phyloP scores from a whole-genome alignment of 2,329 filamentous ascomycete species.

The Penicillium sp. region DNA sequence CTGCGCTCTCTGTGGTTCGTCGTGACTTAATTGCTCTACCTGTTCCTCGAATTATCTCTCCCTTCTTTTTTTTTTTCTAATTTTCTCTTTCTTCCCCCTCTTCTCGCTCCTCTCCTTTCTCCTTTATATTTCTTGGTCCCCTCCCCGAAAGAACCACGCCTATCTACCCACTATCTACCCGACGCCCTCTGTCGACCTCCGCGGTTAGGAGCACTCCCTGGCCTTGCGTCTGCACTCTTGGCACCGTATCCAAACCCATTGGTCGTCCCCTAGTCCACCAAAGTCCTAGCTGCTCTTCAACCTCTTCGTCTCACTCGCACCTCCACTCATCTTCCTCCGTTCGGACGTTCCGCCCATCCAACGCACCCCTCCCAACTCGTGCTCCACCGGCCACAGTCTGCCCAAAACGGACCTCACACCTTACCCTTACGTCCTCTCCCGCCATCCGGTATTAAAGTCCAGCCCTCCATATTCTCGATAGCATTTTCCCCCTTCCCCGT shows the following conservation, averaged over 20 bases:
- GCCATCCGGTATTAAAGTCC: constrained; percentile 53
- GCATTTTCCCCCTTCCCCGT: constrained; percentile 28
- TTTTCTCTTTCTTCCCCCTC: constrained; percentile 7
- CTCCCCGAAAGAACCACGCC: constrained; percentile 15
- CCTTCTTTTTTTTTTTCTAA: constrained; percentile 21
- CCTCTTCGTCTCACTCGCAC: constrained; percentile 40
- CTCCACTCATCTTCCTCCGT: constrained; percentile 37
- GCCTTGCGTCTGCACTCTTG: constrained; percentile 38
- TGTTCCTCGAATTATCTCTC: constrained; percentile 21
- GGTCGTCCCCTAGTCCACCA: constrained; percentile 30
- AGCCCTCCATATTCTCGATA: constrained; percentile 50
- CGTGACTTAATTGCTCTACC: constrained; percentile 22
- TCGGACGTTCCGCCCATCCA: constrained; percentile 43
- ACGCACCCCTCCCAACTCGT: constrained; percentile 37
- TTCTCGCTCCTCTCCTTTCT: constrained; percentile 19
- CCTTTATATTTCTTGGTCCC: constrained; percentile 21
- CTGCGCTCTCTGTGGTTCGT: constrained; percentile 22
- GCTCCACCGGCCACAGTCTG: constrained; percentile 41
- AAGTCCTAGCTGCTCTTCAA: constrained; percentile 32
- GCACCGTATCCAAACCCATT: constrained; percentile 31
- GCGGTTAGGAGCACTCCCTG: constrained; percentile 18
- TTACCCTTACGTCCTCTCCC: constrained; percentile 41
- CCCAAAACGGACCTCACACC: constrained; percentile 62
- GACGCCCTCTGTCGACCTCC: neutral
- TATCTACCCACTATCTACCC: constrained; percentile 16